phyloP scores from a whole-genome alignment of 352 stramenopile genomes.

The Phytophthora pistaciae region DNA sequence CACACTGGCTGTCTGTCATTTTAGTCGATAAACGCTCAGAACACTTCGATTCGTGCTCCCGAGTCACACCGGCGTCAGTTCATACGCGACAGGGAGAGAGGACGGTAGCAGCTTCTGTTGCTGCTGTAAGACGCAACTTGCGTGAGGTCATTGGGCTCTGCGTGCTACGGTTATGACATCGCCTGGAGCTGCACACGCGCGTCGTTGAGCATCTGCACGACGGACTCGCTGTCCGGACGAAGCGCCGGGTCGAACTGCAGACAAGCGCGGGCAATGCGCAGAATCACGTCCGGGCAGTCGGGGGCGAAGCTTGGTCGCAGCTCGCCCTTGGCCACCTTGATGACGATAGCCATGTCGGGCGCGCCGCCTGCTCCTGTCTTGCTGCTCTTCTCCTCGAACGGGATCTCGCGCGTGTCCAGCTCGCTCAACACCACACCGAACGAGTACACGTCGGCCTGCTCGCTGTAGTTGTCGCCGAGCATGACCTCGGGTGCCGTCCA shows the following conservation, averaged over 20 bases:
- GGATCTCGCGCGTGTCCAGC: constrained; percentile 88
- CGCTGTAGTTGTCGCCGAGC: constrained; percentile 89
- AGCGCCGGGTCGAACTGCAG: constrained; percentile 88
- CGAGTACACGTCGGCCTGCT: constrained; percentile 90
- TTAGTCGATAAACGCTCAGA: constrained; percentile 29
- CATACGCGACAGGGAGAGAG: constrained; percentile 38
- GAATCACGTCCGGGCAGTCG: constrained; percentile 64
- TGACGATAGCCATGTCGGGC: constrained; percentile 88
- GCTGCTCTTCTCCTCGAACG: constrained; percentile 87
- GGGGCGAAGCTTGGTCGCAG: constrained; percentile 79
- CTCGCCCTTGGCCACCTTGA: constrained; percentile 88
- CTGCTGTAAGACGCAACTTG: constrained; percentile 38
- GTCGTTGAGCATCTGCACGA: constrained; percentile 86
- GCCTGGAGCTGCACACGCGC: constrained; percentile 67
- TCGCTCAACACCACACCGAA: constrained; percentile 90
- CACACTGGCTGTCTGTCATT: constrained; percentile 21
- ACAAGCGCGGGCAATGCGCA: constrained; percentile 82
- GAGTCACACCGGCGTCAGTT: constrained; percentile 29
- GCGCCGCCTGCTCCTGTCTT: constrained; percentile 60
- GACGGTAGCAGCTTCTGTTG: constrained; percentile 69
- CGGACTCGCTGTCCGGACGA: constrained; percentile 70
- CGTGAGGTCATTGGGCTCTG: constrained; percentile 56
- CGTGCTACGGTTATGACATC: constrained; percentile 35
- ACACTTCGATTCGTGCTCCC: constrained; percentile 37
- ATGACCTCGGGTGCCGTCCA: constrained; percentile 91